These are phyloP conservation scores for Taphrina sp. DNA, from an alignment of 1,139 yeast genomes.

Conservation along the genomic window DNA sequence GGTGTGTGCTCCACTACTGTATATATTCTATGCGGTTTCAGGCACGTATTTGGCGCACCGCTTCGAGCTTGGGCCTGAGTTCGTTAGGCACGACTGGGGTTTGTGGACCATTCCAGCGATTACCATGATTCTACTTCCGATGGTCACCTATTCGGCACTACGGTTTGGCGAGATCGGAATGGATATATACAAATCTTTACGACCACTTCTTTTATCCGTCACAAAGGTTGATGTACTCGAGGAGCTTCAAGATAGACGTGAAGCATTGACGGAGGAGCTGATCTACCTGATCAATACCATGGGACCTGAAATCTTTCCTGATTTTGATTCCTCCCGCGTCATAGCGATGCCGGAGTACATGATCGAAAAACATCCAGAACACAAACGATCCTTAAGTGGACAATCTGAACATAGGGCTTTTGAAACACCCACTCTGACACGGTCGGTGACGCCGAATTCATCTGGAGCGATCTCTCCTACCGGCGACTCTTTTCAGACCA, in stretches of 20 bases:
- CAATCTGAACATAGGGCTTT: conserved; percentile 17
- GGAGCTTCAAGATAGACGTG: conserved; percentile 57
- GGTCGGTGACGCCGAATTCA: conserved; percentile 2
- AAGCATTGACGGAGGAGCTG: conserved; percentile 57
- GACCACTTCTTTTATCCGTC: conserved; percentile 71
- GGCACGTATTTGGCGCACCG: conserved; percentile 51
- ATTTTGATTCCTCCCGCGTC: conserved; percentile 51
- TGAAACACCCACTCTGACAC: conserved; percentile 10
- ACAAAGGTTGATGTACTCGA: conserved; percentile 47
- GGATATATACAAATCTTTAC: conserved; percentile 74
- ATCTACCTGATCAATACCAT: conserved; percentile 65
- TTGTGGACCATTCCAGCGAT: conserved; percentile 49
- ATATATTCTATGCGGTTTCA: conserved; percentile 70
- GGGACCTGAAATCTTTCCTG: conserved; percentile 79
- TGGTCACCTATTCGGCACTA: conserved; percentile 81
- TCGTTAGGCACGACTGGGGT: conserved; percentile 24
- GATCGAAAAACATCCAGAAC: conserved; percentile 7
- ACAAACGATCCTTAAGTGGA: conserved; percentile 8
- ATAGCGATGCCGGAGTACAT: conserved; percentile 33
- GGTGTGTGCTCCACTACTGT: conserved; percentile 84
- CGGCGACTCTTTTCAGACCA: not conserved
- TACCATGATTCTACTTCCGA: conserved; percentile 59
- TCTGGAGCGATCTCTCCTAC: conserved; percentile 20
- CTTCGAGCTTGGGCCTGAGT: conserved; percentile 35
- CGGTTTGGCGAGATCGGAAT: conserved; percentile 89